Conservation (phyloP, 805 yeast genomes). For the Torulaspora quercuum region DNA sequence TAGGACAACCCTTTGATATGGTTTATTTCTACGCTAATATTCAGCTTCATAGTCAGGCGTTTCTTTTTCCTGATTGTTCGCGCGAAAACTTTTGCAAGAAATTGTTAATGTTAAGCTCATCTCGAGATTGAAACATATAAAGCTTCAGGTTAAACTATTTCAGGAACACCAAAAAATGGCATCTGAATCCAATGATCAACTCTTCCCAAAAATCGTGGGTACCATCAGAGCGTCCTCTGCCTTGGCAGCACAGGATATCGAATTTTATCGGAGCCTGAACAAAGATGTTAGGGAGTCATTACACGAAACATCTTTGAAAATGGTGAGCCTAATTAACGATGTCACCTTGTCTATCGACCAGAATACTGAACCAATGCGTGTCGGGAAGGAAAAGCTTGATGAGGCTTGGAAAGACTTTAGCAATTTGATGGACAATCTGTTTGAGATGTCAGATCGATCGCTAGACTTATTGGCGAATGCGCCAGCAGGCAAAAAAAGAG, state of each 20-base stretch:
- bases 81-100: constrained; percentile 1
- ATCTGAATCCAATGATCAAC: constrained; percentile 1
- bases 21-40: too few species aligned
- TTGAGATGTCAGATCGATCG: constrained; percentile 73
- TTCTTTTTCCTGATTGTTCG: too few species aligned
- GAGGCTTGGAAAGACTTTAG: constrained; percentile 61
- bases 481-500: constrained; percentile 21
- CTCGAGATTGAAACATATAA: neutral
- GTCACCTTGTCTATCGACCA: constrained; percentile 41
- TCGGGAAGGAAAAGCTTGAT: constrained; percentile 44
- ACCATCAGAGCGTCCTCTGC: constrained; percentile 65
- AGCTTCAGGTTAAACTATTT: neutral
- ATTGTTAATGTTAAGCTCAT: neutral
- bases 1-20: too few species aligned
- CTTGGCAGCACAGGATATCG: constrained; percentile 75
- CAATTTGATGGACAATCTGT: constrained; percentile 60
- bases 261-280: constrained; percentile 66
- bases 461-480: constrained; percentile 45
- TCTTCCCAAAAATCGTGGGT: constrained; percentile 11
- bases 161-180: neutral
- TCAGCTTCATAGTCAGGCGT: too few species aligned
- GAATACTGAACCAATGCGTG: constrained; percentile 26
- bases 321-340: constrained; percentile 47
- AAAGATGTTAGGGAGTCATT: constrained; percentile 41
- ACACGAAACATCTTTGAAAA: constrained; percentile 40